These are phyloP conservation scores for Candida pseudoglaebosa DNA, from an alignment of 805 yeast genomes.

Conservation along the genomic window DNA sequence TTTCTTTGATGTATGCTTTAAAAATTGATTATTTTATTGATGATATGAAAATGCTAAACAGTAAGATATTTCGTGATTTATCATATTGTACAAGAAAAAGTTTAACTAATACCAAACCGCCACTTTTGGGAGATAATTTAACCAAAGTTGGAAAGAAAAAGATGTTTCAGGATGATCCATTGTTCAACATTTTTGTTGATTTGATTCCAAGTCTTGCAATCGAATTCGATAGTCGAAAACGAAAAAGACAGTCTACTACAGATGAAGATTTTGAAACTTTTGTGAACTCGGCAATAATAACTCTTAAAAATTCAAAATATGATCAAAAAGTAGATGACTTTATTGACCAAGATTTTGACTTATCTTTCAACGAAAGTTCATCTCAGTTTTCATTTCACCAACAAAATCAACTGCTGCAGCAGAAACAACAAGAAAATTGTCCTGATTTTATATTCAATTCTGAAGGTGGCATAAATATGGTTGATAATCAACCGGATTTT, in stretches of 20 bases:
- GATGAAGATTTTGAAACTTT: conserved; percentile 12
- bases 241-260: conserved; percentile 15
- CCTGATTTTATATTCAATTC: conserved; percentile 4
- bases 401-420: neutral
- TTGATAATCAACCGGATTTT: neutral
- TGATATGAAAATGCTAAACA: conserved; percentile 18
- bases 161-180: conserved; percentile 18
- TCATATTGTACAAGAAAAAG: conserved; percentile 4
- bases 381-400: conserved; percentile 3
- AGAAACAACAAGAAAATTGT: no score
- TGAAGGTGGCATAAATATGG: conserved; percentile 1
- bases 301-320: neutral
- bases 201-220: conserved; percentile 12
- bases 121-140: no score
- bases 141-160: conserved; percentile 2
- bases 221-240: conserved; percentile 10
- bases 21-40: conserved; percentile 45
- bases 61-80: conserved; percentile 4
- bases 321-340: conserved; percentile 3
- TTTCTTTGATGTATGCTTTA: conserved; percentile 44
- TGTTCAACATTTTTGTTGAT: conserved; percentile 22
- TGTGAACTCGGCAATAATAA: conserved; percentile 5
- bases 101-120: no score
- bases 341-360: conserved; percentile 6
- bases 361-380: neutral